Evolutionary conservation across 192 early-diverging fungal species (phyloP).

Genomic region (Entomortierella beljakovae): DNA sequence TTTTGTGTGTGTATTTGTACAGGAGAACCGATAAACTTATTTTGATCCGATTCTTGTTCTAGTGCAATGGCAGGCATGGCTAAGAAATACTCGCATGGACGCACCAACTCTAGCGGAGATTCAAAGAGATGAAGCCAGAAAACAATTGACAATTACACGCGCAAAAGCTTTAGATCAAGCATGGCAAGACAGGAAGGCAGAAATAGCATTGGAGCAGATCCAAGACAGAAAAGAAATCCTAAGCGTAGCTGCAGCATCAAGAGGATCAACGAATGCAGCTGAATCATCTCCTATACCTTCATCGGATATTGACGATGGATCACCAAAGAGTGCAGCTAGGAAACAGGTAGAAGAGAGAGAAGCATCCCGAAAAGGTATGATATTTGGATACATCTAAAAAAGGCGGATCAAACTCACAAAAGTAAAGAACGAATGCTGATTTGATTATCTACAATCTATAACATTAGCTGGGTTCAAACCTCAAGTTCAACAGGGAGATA

Average conservation of each 20-base stretch:
- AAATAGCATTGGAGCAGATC: conserved; percentile 42
- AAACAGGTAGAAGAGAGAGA: conserved; percentile 52
- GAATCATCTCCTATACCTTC: background rate
- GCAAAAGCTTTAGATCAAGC: conserved; percentile 48
- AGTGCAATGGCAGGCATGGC: conserved; percentile 55
- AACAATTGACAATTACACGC: conserved; percentile 36
- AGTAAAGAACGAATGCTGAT: too few species aligned
- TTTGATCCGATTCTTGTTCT: background rate
- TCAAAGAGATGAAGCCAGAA: conserved; percentile 40
- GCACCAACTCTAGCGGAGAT: conserved; percentile 44
- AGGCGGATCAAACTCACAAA: background rate
- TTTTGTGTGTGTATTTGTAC: conserved; percentile 15
- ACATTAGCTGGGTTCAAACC: conserved; percentile 46
- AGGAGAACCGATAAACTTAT: too few species aligned
- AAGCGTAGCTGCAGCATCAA: conserved; percentile 3
- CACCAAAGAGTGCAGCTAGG: conserved; percentile 35
- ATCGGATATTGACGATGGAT: conserved; percentile 5
- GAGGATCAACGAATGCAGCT: background rate
- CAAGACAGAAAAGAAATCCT: conserved; percentile 27
- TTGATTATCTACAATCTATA: background rate
- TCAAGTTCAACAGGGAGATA: conserved; percentile 46
- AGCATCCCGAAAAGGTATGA: conserved; percentile 45
- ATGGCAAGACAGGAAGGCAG: conserved; percentile 49
- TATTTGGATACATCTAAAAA: background rate
- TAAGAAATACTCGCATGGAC: conserved; percentile 40